Base-by-base conservation (phyloP, 345 rosid genomes). In the Populus tremula region DNA sequence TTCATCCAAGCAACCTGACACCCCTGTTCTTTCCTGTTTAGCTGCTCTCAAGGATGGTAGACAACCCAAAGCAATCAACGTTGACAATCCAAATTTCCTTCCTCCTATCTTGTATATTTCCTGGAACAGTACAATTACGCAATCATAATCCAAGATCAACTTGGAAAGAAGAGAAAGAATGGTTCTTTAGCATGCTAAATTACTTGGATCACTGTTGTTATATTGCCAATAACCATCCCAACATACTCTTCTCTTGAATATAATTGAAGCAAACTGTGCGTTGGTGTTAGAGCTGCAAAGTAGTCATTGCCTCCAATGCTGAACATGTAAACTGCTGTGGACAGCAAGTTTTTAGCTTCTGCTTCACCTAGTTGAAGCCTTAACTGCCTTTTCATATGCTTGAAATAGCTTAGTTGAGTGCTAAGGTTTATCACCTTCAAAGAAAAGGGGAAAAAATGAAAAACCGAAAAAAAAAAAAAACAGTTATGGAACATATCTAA, bases 291-390 rank as follows among this genome's bases (percentile, higher is more conserved):
- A 1, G 83, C 72, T 17, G 35, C 41, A 1, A 20, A 0, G 63
- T 83, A 88, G 67, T 86, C 89, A 76, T 88, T 86, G 77, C 31
- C 54, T 76, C 91, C 89, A 27, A 84, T 80, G 72, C 76, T 78
- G 70, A 87, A 38, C 9, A 90, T 39, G 82, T 83, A 41, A 41
- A 41, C 84, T 61, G 89, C 87, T 73, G 31, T 78, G 12, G 90
- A 80, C 5, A 87, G 20, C 39, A 84, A n/a, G n/a, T 16, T 47
- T 78, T 81, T 78, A 38, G 85, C 72, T 62, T 78, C 76, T 6
- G 67, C 63, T 63, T 82, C 73, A 50, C 90, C 90, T 23, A 83
- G 65, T 71, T 83, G 70, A 16, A 80, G 74, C 74, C 79, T 80
- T 80, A 87, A 54, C 5, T 27, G 53, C 35, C 75, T 76, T 35